These are phyloP conservation scores for Nannochloris sp. DNA, from an alignment of 139 green algal genomes.

Conservation along the genomic window DNA sequence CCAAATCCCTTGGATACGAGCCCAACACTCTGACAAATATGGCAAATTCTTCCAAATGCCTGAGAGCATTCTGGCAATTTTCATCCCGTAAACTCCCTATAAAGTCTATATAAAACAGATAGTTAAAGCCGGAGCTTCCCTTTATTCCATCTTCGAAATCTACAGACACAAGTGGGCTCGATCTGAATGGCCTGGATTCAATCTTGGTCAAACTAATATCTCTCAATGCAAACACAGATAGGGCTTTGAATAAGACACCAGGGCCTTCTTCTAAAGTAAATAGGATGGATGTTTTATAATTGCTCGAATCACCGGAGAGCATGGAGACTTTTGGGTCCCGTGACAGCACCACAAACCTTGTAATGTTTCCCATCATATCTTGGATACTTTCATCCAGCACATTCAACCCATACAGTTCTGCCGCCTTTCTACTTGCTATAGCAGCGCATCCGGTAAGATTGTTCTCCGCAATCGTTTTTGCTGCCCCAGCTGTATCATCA, in stretches of 20 bases:
- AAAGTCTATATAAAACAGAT: slow-evolving; percentile 98
- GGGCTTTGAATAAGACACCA: slow-evolving; percentile 92
- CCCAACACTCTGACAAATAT: slow-evolving; percentile 90
- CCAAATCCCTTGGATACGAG: slow-evolving; percentile 71
- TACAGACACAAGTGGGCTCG: slow-evolving; percentile 22
- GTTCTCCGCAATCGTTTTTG: slow-evolving; percentile 49
- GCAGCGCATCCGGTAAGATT: slow-evolving; percentile 34
- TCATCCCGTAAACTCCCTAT: slow-evolving; percentile 68
- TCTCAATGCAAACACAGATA: slow-evolving; percentile 89
- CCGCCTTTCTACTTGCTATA: slow-evolving; percentile 56
- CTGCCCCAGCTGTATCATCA: slow-evolving; percentile 88
- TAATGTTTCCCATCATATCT: slow-evolving; percentile 88
- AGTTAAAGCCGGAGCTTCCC: slow-evolving; percentile 67
- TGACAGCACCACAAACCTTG: slow-evolving; percentile 89
- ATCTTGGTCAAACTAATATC: slow-evolving; percentile 98
- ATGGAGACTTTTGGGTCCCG: slow-evolving; percentile 69
- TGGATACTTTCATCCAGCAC: slow-evolving; percentile 68
- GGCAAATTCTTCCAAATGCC: slow-evolving; percentile 85
- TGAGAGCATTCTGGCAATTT: slow-evolving; percentile 79
- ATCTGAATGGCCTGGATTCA: slow-evolving; percentile 78
- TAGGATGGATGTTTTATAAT: slow-evolving; percentile 86
- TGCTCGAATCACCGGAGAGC: not conserved
- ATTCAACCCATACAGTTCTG: slow-evolving; percentile 61
- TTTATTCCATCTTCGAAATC: not conserved
- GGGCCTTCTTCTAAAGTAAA: slow-evolving; percentile 76